These are phyloP conservation scores for Aspergillus conjunctus DNA, from an alignment of 495 filamentous ascomycete genomes.

Conservation along the genomic window DNA sequence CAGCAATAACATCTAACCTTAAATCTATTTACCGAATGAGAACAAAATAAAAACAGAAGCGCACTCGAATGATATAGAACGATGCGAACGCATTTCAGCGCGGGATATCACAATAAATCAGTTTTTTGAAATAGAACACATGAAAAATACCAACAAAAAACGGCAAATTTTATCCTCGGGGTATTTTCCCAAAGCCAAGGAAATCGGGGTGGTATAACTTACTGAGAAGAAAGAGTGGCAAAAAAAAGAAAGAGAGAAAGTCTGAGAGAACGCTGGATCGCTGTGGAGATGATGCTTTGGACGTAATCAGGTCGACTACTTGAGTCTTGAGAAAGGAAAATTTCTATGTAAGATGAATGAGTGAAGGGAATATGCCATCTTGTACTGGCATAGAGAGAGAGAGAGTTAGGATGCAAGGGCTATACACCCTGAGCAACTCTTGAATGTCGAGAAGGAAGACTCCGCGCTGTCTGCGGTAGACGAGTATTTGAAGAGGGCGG, in stretches of 20 bases:
- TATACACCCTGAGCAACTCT: background rate
- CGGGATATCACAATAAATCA: background rate
- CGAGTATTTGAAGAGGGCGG: background rate
- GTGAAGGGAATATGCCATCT: background rate
- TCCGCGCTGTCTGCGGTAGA: conserved; percentile 1
- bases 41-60: no score
- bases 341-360: background rate
- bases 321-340: conserved; percentile 6
- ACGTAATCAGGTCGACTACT: conserved; percentile 10
- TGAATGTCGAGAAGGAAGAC: background rate
- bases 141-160: background rate
- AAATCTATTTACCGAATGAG: no score
- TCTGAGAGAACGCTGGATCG: conserved; percentile 11
- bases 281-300: conserved; percentile 12
- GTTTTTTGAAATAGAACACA: background rate
- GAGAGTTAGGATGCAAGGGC: background rate
- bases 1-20: no score
- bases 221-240: background rate
- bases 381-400: background rate
- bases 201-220: background rate
- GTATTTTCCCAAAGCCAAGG: no score
- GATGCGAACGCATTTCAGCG: background rate
- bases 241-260: background rate
- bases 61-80: background rate
- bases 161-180: background rate